Evolutionary conservation across 164 flowering plant genomes (phyloP), one percentile per base, ranked within the genome.

Genomic region (Annona cherimola): DNA sequence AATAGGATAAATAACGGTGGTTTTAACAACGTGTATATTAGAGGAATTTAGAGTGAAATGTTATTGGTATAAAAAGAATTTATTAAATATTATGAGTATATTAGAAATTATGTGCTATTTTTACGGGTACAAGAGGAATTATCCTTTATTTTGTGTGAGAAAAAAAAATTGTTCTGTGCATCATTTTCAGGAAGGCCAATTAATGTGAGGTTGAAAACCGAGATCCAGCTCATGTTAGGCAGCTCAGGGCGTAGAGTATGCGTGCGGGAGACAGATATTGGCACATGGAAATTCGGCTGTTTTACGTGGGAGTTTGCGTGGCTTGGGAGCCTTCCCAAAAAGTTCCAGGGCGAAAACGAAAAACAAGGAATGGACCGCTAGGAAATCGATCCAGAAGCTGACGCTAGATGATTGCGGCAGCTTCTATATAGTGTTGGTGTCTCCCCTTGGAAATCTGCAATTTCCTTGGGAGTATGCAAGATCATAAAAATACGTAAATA

Each of bases 261-360:
- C 40, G 1, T 5, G 2, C 41, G n/a, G n/a, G 63, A 50, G 42
- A n/a, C n/a, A 61, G 65, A 70, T 4, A 18, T 41, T 70, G 26
- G 57, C 63, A 26, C 35, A 57, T 60, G 16, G 16, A n/a, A 55
- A 54, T 26, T 20, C 5, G 63, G 64, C 40, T 40, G 14, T 11
- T 46, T 42, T 42, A 61, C 66, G 19, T 70, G 59, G 66, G 43
- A 70, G 73, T 70, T 70, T 61, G 65, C 57, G 59, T 2, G 61
- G 18, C 3, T 70, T 70, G 19, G 73, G 61, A 42, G 19, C 19
- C 4, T 55, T 44, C 64, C 0, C 42, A 7, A 43, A 69, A 69
- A 6, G 45, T 41, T 40, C 16, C 64, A 19, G 4, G 43, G 4
- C 7, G 35, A 26, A 26, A 60, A 19, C 6, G 0, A 66, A 42